Percentiles rank a stretch among this genome's conserved stretches.
Evolutionary conservation across 202 grass and related monocot genomes (phyloP).

Genomic region (Zoysia matrella): DNA sequence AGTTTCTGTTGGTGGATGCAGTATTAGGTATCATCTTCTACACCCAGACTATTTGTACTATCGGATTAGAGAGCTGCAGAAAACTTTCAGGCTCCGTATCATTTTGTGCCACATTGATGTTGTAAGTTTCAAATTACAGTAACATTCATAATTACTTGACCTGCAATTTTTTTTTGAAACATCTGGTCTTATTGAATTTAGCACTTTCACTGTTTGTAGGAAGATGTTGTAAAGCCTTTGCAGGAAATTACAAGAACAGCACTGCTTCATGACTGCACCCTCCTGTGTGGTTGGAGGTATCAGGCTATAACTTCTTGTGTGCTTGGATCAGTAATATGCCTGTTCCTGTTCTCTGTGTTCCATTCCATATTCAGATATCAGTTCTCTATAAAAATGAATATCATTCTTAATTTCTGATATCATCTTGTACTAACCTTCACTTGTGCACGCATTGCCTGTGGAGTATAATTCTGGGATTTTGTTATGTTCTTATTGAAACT

Average conservation of each 20-base stretch:
- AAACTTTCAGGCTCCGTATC: conserved; percentile 84
- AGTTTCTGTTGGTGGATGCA: conserved; percentile 47
- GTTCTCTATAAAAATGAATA: conserved; percentile 13
- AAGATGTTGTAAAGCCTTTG: conserved; percentile 95
- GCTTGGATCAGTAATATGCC: conserved; percentile 30
- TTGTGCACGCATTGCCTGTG: conserved; percentile 7
- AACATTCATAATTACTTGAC: conserved; percentile 3
- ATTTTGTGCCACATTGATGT: conserved; percentile 95
- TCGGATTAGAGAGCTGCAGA: conserved; percentile 91
- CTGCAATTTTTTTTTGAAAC: background rate
- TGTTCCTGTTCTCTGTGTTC: background rate
- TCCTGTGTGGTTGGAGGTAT: conserved; percentile 97
- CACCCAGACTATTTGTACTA: conserved; percentile 97
- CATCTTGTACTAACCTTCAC: conserved; percentile 8
- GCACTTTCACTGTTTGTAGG: conserved; percentile 46
- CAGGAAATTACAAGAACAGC: conserved; percentile 91
- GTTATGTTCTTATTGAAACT: background rate
- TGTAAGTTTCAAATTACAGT: conserved; percentile 49
- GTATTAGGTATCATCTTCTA: conserved; percentile 93
- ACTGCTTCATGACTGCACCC: conserved; percentile 92
- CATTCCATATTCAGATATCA: background rate
- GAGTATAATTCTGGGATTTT: background rate
- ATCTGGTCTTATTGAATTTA: conserved; percentile 22
- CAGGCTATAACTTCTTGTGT: conserved; percentile 21
- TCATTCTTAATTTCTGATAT: background rate